Percentiles rank a stretch among this genome's conserved stretches.
These are phyloP conservation scores for Metschnikowia reukaufii DNA, from an alignment of 805 yeast genomes.

Conservation along the genomic window DNA sequence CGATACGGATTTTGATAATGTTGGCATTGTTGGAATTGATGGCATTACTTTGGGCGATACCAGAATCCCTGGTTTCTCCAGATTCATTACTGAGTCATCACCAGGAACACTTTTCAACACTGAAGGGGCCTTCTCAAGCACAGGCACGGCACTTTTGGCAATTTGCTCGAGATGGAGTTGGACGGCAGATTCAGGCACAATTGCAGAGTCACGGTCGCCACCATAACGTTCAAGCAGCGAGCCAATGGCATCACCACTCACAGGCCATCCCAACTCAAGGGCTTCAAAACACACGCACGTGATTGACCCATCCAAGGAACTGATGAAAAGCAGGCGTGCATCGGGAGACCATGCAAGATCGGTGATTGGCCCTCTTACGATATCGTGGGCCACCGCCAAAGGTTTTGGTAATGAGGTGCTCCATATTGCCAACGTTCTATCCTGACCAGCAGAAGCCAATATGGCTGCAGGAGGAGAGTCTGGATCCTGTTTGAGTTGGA, in stretches of 20 bases:
- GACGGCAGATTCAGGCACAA: slow-evolving; percentile 82
- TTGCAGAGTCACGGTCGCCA: slow-evolving; percentile 78
- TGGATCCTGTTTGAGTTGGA: no score
- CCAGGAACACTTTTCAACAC: background rate
- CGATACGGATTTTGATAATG: background rate
- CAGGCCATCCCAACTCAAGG: slow-evolving; percentile 63
- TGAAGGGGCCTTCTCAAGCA: background rate
- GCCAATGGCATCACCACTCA: slow-evolving; percentile 62
- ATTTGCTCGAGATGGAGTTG: slow-evolving; percentile 54
- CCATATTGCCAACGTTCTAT: slow-evolving; percentile 86
- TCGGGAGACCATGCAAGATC: slow-evolving; percentile 88
- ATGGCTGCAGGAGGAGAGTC: slow-evolving; percentile 53
- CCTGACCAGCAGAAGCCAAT: slow-evolving; percentile 96
- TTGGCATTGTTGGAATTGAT: background rate
- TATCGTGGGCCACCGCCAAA: slow-evolving; percentile 72
- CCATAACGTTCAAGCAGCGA: slow-evolving; percentile 80
- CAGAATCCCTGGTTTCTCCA: no score
- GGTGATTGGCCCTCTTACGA: slow-evolving; percentile 75
- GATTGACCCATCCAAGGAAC: slow-evolving; percentile 85
- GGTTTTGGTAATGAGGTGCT: slow-evolving; percentile 76
- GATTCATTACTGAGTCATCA: background rate
- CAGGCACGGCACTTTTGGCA: background rate
- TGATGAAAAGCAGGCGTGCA: slow-evolving; percentile 69
- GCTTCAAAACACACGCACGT: slow-evolving; percentile 63
- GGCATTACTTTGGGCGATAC: background rate